phyloP scores from a whole-genome alignment of 1,139 yeast species.

The Taiozyma sp. region DNA sequence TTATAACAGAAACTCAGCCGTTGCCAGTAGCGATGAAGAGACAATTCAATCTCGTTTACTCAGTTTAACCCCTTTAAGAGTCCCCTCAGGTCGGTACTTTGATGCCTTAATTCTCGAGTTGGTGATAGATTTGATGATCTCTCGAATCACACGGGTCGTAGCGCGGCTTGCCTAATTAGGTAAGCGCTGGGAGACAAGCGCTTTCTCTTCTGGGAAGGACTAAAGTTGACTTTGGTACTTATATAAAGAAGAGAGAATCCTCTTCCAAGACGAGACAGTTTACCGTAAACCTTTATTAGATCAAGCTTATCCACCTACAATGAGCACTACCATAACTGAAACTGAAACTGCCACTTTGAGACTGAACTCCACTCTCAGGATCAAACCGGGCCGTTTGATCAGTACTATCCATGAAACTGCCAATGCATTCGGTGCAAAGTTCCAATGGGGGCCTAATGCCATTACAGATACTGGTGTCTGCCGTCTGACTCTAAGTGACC shows the following conservation, averaged over 20 bases:
- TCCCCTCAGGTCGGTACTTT: neutral
- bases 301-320: neutral
- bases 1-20: too few relatives aligned
- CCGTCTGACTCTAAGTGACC: conserved; percentile 54
- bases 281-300: too few relatives aligned
- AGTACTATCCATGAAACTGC: conserved; percentile 60
- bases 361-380: conserved; percentile 8
- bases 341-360: neutral
- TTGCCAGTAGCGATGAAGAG: too few relatives aligned
- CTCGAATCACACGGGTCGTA: neutral
- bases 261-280: neutral
- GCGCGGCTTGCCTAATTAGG: neutral
- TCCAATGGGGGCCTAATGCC: conserved; percentile 51
- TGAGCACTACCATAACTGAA: neutral
- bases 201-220: neutral
- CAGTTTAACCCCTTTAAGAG: too few relatives aligned
- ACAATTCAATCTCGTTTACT: too few relatives aligned
- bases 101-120: neutral
- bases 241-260: neutral
- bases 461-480: conserved; percentile 54
- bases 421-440: conserved; percentile 52
- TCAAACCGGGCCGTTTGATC: conserved; percentile 39
- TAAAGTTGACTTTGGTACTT: neutral
- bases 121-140: neutral
- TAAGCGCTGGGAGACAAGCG: neutral